Base-by-base conservation (phyloP, 352 stramenopile species). In the Blastocystis sp. region DNA sequence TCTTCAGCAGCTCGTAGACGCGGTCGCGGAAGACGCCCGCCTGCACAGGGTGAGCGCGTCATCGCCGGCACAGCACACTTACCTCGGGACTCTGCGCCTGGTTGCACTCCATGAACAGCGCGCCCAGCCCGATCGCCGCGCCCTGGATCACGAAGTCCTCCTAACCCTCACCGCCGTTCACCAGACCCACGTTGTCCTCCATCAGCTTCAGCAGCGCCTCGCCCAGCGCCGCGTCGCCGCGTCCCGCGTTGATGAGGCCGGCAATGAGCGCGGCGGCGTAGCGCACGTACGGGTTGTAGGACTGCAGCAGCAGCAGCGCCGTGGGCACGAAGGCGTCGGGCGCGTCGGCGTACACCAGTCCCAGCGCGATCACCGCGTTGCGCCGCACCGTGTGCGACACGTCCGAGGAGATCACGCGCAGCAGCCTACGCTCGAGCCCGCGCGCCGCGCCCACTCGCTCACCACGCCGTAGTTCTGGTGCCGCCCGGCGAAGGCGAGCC, bases 201-300 rank as follows among this genome's bases (percentile, higher is more conserved):
- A 79, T 79, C 53, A 52, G 28, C 38, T 62, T 62, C 69, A 79
- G 23, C 69, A 79, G 53, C 53, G 45, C 7, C 19, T 79, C 69
- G 53, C 41, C 38, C 7, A 79, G 52, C n/a, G 10, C 19, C 11
- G 69, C 11, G 7, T 79, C 21, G 7, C 41, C 69, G 9, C 41
- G 17, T 19, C 69, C 40, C 21, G 69, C 43, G 38, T 21, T 34
- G 38, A 79, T 79, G 11, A 79, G 34, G 21, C 69, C 69, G 9
- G 28, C 23, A 1, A 79, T 53, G 28, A 99, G 96, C 91, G 96
- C 98, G 81, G 96, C 96, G 14, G 96, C 97, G 91, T 99, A 99
- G 62, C 97, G 94, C 45, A 99, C 96, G 91, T 99, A 96, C 56
- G 97, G 95, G 91, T 99, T 99, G 91, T 98, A 99, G 89, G 93